Base-by-base conservation (phyloP, 768 basidiomycete genomes). In the Gymnopilus dilepis region DNA sequence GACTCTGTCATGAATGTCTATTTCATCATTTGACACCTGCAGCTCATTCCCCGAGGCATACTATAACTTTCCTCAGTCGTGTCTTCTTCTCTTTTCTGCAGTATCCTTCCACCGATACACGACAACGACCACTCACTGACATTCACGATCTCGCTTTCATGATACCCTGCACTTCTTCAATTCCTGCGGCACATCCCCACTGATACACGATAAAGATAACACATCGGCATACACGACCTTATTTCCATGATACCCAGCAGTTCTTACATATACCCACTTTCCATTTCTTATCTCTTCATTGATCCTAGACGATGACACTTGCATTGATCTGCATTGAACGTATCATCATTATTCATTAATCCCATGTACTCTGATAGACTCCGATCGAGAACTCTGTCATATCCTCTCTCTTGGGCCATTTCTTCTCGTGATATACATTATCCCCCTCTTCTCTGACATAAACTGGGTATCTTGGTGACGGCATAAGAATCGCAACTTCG, bases 401-500 rank as follows among this genome's bases (percentile, higher is more conserved):
- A 40, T 69, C 64, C 3, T 64, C 59, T 30, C 65, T 60, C 26
- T 48, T 53, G 19, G 54, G 60, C 31, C 40, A 12, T 56, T 53
- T 50, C 22, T 53, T 21, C 7, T 65, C 62, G 33, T 47, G 56
- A 42, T 61, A 59, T 22, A 12, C 43, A 17, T 52, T 58, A 52
- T 63, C 43, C 56, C 42, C 64, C 48, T 42, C 59, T 50, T 52
- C 54, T 51, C 54, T 37, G 26, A 57, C 48, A 61, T 60, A 68
- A 24, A 62, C 31, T 54, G 58, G 69, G 62, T 67, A 56, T 37
- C 59, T 56, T 56, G 65, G 68, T 6, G 64, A 70, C 13, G 83
- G 80, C 78, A 84, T 79, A 7, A 74, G 67, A 47, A 84, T 73
- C 13, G 77, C 64, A 17, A 83, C 76, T 3, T 77, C 75, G 13